Evolutionary conservation across 2,329 filamentous ascomycete genomes (phyloP), one percentile per base, ranked within the genome.

Genomic region (Ophiostoma sp.): DNA sequence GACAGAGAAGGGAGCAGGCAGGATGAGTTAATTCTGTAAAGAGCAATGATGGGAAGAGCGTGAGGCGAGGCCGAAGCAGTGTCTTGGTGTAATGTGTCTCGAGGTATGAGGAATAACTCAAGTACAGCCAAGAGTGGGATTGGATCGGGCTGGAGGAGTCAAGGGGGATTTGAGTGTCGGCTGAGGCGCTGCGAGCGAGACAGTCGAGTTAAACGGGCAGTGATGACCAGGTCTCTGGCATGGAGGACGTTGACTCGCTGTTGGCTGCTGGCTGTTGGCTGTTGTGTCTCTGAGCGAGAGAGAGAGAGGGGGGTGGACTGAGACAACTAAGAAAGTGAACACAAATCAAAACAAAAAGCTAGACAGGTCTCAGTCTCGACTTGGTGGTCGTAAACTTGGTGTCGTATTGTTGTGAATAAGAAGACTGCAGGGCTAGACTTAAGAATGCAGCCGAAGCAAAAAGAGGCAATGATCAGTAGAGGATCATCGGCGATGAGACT

Each of bases 321-420:
- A 62, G 57, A 62, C 57, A 62, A 8, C 57, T 23, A 13, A 60
- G n/a, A 62, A 64, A 13, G 60, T 64, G 60, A 64, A 15, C 60
- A 64, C 60, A 64, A 36, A 36, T 36, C 60, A 35, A 64, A 64
- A 64, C 60, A 36, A 36, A 64, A 64, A n/a, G 31, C 6, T 31
- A 64, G 60, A 64, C 60, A 35, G 60, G 60, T 64, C 60, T 64
- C 31, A 36, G 31, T 15, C 60, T 20, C 31, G 60, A 64, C 60
- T 48, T 48, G 44, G 44, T 20, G 15, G 44, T 48, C 44, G 23
- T 31, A n/a, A n/a, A n/a, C n/a, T n/a, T n/a, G n/a, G n/a, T n/a
- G n/a, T n/a, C n/a, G 23, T 31, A n/a, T n/a, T 60, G 27, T 23
- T 10, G 20, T 17, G 27, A 6, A 7, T 10, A 11, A 35, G 31